Evolutionary conservation across 805 yeast genomes (phyloP).

Genomic region (Candida silvicultrix): DNA sequence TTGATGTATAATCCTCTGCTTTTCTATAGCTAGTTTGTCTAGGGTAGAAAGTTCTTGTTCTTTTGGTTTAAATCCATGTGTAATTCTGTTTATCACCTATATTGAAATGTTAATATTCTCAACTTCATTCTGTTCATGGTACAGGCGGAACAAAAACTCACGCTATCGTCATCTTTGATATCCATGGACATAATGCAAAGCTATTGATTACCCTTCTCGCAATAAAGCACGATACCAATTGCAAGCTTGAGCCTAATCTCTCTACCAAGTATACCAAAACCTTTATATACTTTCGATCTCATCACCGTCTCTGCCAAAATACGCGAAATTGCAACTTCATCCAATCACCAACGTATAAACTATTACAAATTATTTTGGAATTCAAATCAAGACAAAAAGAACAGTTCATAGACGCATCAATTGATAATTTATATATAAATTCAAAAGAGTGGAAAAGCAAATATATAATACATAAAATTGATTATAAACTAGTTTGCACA

Average conservation of each 20-base stretch:
- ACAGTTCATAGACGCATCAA: neutral
- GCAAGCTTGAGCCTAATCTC: no score
- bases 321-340: neutral
- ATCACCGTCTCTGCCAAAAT: no score
- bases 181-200: slow-evolving; percentile 4
- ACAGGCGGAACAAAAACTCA: neutral
- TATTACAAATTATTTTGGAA: no score
- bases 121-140: no score
- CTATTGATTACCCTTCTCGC: no score
- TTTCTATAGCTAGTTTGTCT: slow-evolving; percentile 21
- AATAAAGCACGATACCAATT: no score
- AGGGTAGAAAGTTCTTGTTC: slow-evolving; percentile 5
- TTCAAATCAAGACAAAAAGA: neutral
- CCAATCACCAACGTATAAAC: neutral
- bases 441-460: no score
- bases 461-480: neutral
- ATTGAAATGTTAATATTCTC: neutral
- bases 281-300: no score
- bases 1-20: slow-evolving; percentile 21
- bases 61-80: slow-evolving; percentile 14
- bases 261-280: no score
- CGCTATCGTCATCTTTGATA: slow-evolving; percentile 13
- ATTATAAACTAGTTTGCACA: neutral
- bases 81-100: slow-evolving; percentile 17
- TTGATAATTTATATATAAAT: neutral